phyloP scores from a whole-genome alignment of 1,139 yeast genomes.

The Hanseniaspora sp. region DNA sequence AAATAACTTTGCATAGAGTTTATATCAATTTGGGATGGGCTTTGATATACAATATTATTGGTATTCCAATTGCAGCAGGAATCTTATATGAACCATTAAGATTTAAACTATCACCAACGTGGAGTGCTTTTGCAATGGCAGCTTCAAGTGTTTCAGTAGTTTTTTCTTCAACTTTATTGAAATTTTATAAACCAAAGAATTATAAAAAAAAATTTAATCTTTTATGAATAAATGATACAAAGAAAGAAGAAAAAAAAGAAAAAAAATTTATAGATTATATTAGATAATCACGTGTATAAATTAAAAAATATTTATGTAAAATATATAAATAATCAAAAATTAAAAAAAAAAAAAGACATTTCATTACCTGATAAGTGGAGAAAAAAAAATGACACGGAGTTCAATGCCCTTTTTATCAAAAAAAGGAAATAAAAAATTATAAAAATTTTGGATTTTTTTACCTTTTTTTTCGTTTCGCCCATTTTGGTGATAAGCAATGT shows the following conservation, averaged over 20 bases:
- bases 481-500: no score
- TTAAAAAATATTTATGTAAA: no score
- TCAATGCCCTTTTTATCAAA: no score
- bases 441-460: no score
- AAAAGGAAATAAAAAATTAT: no score
- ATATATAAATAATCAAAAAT: no score
- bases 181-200: constrained; percentile 36
- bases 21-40: constrained; percentile 50
- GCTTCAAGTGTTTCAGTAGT: constrained; percentile 51
- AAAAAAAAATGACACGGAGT: no score
- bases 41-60: constrained; percentile 41
- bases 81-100: constrained; percentile 39
- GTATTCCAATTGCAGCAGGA: constrained; percentile 55
- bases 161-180: constrained; percentile 43
- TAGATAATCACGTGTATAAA: no score
- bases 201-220: constrained; percentile 11
- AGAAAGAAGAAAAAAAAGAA: constrained; percentile 4
- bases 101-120: constrained; percentile 45
- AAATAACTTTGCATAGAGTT: constrained; percentile 42
- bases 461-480: no score
- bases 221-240: no score
- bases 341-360: no score
- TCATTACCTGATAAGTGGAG: no score
- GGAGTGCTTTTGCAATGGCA: constrained; percentile 64
- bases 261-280: background rate